Conservation (phyloP, 140 eudicot species). For the Cichorium intybus region DNA sequence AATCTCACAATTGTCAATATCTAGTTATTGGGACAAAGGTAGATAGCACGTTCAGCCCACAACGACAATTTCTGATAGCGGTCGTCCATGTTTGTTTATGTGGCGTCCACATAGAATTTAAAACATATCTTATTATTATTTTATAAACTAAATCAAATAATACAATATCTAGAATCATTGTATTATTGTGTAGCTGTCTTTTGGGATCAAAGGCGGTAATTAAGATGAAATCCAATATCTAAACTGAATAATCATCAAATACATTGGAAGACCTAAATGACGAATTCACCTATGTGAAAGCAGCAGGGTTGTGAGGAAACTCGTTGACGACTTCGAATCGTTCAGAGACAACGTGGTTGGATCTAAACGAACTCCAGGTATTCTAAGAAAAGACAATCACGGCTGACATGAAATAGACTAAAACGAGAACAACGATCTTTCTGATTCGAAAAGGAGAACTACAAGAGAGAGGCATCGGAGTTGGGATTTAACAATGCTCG, state of each 20-base stretch:
- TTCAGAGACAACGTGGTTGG: not conserved
- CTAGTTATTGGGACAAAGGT: too few relatives aligned
- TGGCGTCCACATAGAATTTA: too few relatives aligned
- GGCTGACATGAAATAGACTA: conserved; percentile 10
- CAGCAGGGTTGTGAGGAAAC: conserved; percentile 80
- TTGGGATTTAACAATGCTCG: conserved; percentile 15
- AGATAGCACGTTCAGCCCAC: too few relatives aligned
- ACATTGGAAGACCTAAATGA: not conserved
- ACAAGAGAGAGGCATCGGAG: conserved; percentile 19
- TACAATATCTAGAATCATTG: not conserved
- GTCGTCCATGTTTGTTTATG: too few relatives aligned
- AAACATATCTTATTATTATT: too few relatives aligned
- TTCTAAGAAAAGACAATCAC: conserved; percentile 17
- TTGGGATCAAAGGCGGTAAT: not conserved
- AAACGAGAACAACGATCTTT: conserved; percentile 14
- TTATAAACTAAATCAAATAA: too few relatives aligned
- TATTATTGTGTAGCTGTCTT: not conserved
- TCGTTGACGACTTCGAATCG: conserved; percentile 53
- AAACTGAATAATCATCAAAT: too few relatives aligned
- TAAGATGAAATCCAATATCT: not conserved
- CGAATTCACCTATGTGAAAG: conserved; percentile 70
- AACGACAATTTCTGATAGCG: too few relatives aligned
- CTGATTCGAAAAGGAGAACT: conserved; percentile 19
- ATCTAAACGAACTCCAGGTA: conserved; percentile 13
- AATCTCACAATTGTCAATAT: too few relatives aligned